Evolutionary conservation across 1,284 basidiomycete genomes (phyloP).

Genomic region (Termitomyces sp.): DNA sequence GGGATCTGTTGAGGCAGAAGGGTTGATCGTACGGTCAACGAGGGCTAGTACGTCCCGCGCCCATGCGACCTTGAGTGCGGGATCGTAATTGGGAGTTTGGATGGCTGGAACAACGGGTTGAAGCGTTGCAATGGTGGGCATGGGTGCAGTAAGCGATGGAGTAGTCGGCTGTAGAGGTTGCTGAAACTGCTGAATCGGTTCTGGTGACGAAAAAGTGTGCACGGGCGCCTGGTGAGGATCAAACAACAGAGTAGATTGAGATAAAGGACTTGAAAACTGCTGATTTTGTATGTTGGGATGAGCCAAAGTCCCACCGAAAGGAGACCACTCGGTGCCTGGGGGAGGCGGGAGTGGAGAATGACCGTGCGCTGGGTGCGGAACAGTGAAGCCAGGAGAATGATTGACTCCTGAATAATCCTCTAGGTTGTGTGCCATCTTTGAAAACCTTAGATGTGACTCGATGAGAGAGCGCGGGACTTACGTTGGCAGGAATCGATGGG

Average conservation of each 20-base stretch:
- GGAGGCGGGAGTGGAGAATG: constrained; percentile 22
- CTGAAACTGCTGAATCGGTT: constrained; percentile 18
- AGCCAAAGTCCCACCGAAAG: constrained; percentile 18
- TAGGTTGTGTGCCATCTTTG: constrained; percentile 60
- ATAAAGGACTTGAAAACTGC: constrained; percentile 6
- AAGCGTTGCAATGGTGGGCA: constrained; percentile 57
- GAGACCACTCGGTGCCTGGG: constrained; percentile 25
- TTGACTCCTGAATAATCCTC: constrained; percentile 37
- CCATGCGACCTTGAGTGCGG: constrained; percentile 66
- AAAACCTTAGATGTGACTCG: constrained; percentile 5
- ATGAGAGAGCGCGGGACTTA: constrained; percentile 27
- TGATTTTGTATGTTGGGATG: constrained; percentile 7
- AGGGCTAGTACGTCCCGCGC: constrained; percentile 75
- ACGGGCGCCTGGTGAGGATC: constrained; percentile 13
- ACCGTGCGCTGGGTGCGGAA: constrained; percentile 15
- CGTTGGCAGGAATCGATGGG: constrained; percentile 58
- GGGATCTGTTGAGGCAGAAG: constrained; percentile 34
- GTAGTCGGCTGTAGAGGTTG: constrained; percentile 25
- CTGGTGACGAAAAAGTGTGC: constrained; percentile 15
- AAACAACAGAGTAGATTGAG: constrained; percentile 20
- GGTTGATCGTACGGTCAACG: constrained; percentile 51
- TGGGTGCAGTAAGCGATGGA: constrained; percentile 56
- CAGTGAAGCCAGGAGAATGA: constrained; percentile 23
- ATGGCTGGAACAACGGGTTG: constrained; percentile 39
- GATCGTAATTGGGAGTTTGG: constrained; percentile 49